phyloP scores from a whole-genome alignment of 2,329 filamentous ascomycete species.

The Neonectria coccinea region DNA sequence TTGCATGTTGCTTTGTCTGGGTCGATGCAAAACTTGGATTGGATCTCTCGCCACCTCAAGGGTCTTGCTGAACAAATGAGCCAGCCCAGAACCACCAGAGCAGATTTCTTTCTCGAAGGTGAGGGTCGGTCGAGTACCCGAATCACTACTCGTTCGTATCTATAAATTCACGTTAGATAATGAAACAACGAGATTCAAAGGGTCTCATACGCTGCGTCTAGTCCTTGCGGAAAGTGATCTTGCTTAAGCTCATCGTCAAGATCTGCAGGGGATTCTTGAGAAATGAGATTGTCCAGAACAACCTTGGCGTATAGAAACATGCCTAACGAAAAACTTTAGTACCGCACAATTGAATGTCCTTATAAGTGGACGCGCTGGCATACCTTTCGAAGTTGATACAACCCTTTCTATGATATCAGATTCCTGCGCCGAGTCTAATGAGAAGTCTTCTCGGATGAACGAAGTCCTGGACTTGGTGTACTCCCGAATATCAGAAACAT shows the following conservation, averaged over 20 bases:
- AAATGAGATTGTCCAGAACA: neutral
- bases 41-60: neutral
- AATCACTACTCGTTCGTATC: slow-evolving; percentile 1
- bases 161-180: neutral
- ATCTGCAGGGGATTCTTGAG: slow-evolving; percentile 2
- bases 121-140: neutral
- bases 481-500: neutral
- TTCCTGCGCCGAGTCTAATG: neutral
- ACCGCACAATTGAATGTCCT: neutral
- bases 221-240: neutral
- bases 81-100: neutral
- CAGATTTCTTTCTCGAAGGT: neutral
- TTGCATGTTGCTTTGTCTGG: neutral
- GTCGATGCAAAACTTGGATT: slow-evolving; percentile 2
- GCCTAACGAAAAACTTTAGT: neutral
- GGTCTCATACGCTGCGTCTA: neutral
- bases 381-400: neutral
- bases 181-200: neutral
- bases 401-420: neutral
- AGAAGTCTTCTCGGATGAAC: neutral
- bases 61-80: slow-evolving; percentile 1
- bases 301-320: slow-evolving; percentile 4
- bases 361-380: neutral
- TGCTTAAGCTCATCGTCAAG: slow-evolving; percentile 1
- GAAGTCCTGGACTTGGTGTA: neutral